Percentiles rank a stretch among this genome's conserved stretches.
Conservation (phyloP, 345 rosid species). For the Gossypium turneri region DNA sequence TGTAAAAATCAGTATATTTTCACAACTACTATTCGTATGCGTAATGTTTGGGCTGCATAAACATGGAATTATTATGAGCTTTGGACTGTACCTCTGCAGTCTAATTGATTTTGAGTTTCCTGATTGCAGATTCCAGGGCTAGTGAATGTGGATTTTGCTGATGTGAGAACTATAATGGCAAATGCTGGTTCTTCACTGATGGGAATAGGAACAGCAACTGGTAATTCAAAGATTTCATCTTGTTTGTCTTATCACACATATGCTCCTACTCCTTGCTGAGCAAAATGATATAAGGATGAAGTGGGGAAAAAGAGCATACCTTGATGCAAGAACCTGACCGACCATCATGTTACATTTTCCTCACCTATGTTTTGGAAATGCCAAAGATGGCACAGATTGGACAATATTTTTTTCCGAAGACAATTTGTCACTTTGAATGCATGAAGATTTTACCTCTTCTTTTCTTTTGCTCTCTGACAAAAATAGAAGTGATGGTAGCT, state of each 20-base stretch:
- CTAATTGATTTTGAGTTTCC: conserved; percentile 5
- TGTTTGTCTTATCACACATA: not conserved
- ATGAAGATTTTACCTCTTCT: not conserved
- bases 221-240: conserved; percentile 30
- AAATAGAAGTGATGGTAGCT: conserved; percentile 3
- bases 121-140: conserved; percentile 77
- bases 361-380: conserved; percentile 6
- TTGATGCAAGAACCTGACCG: not conserved
- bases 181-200: conserved; percentile 95
- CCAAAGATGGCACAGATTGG: not conserved
- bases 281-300: not conserved
- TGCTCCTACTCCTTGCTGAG: not conserved
- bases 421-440: not conserved
- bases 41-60: not conserved
- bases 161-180: conserved; percentile 96
- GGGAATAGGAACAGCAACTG: conserved; percentile 99
- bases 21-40: not conserved
- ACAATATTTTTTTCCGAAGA: not conserved
- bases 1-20: conserved; percentile 1
- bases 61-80: not conserved
- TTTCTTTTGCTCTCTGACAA: not conserved
- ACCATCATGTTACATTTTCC: conserved; percentile 4
- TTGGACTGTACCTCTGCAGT: not conserved
- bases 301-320: not conserved
- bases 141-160: conserved; percentile 98